These are phyloP conservation scores for Tricholoma sp. DNA, from an alignment of 768 basidiomycete species.

Conservation along the genomic window DNA sequence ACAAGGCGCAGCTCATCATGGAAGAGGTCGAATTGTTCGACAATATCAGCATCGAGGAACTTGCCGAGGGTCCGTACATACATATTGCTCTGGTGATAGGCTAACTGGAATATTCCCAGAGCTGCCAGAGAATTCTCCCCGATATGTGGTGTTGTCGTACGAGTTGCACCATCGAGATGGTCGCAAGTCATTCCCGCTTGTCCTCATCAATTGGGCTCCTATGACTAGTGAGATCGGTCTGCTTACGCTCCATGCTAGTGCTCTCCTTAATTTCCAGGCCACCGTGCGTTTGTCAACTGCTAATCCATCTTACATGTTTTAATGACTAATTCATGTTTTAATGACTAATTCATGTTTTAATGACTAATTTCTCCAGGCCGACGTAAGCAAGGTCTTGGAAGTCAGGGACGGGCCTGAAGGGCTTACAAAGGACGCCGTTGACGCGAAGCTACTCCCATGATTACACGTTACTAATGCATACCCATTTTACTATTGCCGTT, in stretches of 20 bases:
- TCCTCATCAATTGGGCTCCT: constrained; percentile 88
- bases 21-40: constrained; percentile 80
- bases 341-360: no score
- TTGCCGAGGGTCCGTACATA: constrained; percentile 71
- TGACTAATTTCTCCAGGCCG: constrained; percentile 48
- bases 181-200: constrained; percentile 78
- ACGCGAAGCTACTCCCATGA: constrained; percentile 45
- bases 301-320: neutral
- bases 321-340: neutral
- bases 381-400: constrained; percentile 77
- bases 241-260: constrained; percentile 80
- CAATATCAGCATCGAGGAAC: constrained; percentile 71
- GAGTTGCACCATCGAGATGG: constrained; percentile 79
- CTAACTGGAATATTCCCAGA: constrained; percentile 39
- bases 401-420: constrained; percentile 77
- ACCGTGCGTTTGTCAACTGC: constrained; percentile 43
- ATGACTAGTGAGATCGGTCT: constrained; percentile 69
- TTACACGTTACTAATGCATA: neutral
- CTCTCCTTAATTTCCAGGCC: constrained; percentile 72
- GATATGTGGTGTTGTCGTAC: constrained; percentile 83
- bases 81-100: neutral
- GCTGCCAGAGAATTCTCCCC: constrained; percentile 81
- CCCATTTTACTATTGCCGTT: neutral
- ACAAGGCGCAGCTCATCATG: constrained; percentile 77
- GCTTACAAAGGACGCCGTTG: constrained; percentile 68